Percentiles rank a stretch among this genome's conserved stretches.
These are phyloP conservation scores for Aspergillus sparsus DNA, from an alignment of 495 filamentous ascomycete species.

Conservation along the genomic window DNA sequence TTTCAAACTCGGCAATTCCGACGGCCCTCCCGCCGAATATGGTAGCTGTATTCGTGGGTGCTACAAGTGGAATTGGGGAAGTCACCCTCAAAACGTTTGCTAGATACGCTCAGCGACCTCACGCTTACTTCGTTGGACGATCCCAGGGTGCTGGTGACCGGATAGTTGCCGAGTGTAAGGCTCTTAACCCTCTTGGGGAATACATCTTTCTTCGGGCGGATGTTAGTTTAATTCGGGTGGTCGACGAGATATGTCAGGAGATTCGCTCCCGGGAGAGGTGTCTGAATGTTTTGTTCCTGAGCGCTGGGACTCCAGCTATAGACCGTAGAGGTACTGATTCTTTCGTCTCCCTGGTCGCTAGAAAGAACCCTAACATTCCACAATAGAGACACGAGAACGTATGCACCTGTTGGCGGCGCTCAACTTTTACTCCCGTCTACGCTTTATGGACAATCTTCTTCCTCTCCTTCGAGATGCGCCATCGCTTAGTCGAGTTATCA, in stretches of 20 bases:
- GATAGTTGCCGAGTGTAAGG: conserved; percentile 46
- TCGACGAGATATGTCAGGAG: conserved; percentile 58
- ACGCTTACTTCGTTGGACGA: conserved; percentile 49
- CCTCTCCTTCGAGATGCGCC: conserved; percentile 53
- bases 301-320: background rate
- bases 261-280: conserved; percentile 53
- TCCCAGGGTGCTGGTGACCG: conserved; percentile 38
- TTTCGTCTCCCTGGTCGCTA: no score
- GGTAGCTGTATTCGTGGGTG: conserved; percentile 60
- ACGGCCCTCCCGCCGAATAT: conserved; percentile 41
- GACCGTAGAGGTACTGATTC: conserved; percentile 7
- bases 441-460: conserved; percentile 63
- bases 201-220: conserved; percentile 60
- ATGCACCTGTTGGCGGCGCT: conserved; percentile 53
- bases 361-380: no score
- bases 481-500: conserved; percentile 56
- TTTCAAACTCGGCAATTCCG: background rate
- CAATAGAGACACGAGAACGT: conserved; percentile 57
- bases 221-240: conserved; percentile 53
- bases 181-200: conserved; percentile 22
- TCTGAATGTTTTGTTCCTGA: conserved; percentile 61
- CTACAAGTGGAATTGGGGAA: conserved; percentile 61
- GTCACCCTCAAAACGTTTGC: conserved; percentile 55
- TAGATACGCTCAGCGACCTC: conserved; percentile 36
- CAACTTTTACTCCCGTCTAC: conserved; percentile 60